Evolutionary conservation across 163 green algal species (phyloP), one percentile per base, ranked within the genome.

Genomic region (Chlamydomonas reinhardtii): DNA sequence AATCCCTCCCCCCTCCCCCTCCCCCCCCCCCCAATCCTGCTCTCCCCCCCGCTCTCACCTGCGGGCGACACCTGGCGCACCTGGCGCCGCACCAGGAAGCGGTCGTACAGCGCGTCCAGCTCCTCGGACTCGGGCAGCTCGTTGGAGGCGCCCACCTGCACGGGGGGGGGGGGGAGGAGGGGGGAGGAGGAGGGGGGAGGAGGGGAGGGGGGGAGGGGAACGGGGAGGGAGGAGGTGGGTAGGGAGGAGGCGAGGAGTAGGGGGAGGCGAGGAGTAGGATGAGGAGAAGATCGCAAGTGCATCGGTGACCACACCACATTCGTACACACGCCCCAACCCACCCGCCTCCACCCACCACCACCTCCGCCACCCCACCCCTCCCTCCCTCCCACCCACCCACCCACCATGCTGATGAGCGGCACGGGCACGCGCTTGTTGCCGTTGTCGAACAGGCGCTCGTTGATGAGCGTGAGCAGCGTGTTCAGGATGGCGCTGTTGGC

Each of bases 401-500:
- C 80, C 56, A 97, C 94, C 89, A 98, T 84, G 82, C 92, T 97
- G 12, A 96, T 88, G 68, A 98, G 93, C 20, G 95, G 95, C 71
- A 98, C 96, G 5, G 81, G 61, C 22, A 95, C 48, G 19, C 96
- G 91, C 75, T 94, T 64, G 86, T 89, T 95, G 87, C 97, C 97
- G 85, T 99, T 99, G 91, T 99, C 96, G 88, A 99, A 99, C 22
- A 98, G 94, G 35, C 97, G 91, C 94, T 99, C 97, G 90, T 99
- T 99, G 61, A 99, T 94, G 31, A 99, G 91, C 2, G 97, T 99
- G 32, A 99, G 95, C 87, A 99, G 90, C 12, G 97, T 96, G 91
- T 99, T 99, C 52, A 99, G 92, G 89, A 99, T 99, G 72, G 97
- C 96, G 25, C 88, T 96, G 94, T 99, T 99, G 83, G 97, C 97